Percentiles rank a stretch among this genome's conserved stretches.
Conservation (phyloP, 805 yeast genomes). For the Kazachstania viticola region DNA sequence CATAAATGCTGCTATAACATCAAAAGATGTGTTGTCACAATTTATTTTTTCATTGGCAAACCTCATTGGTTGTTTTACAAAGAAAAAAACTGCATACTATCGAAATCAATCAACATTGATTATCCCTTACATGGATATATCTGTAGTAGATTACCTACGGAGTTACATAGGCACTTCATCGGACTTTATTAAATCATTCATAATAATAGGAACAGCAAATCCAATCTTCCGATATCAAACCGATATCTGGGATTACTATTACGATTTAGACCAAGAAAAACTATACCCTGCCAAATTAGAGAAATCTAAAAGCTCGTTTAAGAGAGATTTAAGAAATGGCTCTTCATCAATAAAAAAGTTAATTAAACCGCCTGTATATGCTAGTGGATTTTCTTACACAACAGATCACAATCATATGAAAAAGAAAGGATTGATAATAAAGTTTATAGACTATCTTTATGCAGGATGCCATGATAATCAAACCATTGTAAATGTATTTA, state of each 20-base stretch:
- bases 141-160: constrained; percentile 39
- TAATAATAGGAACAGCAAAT: constrained; percentile 58
- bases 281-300: constrained; percentile 13
- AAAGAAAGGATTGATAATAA: constrained; percentile 6
- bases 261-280: constrained; percentile 45
- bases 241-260: constrained; percentile 48
- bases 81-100: too few relatives aligned
- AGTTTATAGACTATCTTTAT: constrained; percentile 11
- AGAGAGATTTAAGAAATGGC: constrained; percentile 7
- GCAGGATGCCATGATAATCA: constrained; percentile 20
- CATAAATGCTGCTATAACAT: constrained; percentile 30
- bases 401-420: not conserved
- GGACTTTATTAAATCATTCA: constrained; percentile 15
- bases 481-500: constrained; percentile 19
- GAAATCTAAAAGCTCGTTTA: constrained; percentile 1
- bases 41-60: constrained; percentile 32
- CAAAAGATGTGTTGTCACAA: constrained; percentile 32
- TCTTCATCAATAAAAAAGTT: constrained; percentile 7
- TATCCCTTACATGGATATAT: constrained; percentile 53
- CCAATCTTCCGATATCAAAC: constrained; percentile 46
- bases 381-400: not conserved
- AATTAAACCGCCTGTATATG: constrained; percentile 4
- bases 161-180: constrained; percentile 7
- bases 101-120: constrained; percentile 21
- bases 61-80: constrained; percentile 28